Evolutionary conservation across 1,284 basidiomycete species (phyloP).

Genomic region (Irpex sp.): DNA sequence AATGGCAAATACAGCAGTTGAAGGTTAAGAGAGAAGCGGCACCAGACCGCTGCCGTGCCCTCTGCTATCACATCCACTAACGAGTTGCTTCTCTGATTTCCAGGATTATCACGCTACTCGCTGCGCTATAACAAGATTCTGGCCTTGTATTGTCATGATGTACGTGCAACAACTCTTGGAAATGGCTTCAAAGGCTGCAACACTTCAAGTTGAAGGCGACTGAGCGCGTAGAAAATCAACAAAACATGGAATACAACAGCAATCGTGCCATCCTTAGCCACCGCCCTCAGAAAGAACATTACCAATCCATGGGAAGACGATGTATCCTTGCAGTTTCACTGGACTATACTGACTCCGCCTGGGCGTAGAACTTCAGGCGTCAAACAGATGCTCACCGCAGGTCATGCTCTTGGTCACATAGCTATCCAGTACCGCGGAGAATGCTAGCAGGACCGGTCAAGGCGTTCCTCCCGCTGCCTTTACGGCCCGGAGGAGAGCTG

Average conservation of each 20-base stretch:
- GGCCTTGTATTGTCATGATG: not conserved
- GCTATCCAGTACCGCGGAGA: not conserved
- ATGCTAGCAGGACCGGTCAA: not conserved
- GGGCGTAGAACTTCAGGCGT: not conserved
- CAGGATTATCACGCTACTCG: not conserved
- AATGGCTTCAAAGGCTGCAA: no score
- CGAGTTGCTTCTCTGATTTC: not conserved
- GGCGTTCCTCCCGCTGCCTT: not conserved
- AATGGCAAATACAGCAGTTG: constrained; percentile 1
- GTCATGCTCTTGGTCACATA: not conserved
- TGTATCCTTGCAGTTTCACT: not conserved
- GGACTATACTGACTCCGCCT: not conserved
- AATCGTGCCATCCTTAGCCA: no score
- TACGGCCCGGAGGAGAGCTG: not conserved
- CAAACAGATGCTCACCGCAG: not conserved
- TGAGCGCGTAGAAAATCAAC: no score
- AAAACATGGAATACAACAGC: no score
- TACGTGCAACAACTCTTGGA: no score
- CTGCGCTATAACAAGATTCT: not conserved
- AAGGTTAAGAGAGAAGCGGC: not conserved
- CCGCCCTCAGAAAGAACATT: no score
- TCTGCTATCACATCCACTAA: not conserved
- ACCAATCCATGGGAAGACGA: no score
- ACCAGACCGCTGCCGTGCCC: not conserved
- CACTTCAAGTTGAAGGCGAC: no score